Evolutionary conservation across 2,329 filamentous ascomycete species (phyloP), one percentile per base, ranked within the genome.

Genomic region (Zymoseptoria brevis): DNA sequence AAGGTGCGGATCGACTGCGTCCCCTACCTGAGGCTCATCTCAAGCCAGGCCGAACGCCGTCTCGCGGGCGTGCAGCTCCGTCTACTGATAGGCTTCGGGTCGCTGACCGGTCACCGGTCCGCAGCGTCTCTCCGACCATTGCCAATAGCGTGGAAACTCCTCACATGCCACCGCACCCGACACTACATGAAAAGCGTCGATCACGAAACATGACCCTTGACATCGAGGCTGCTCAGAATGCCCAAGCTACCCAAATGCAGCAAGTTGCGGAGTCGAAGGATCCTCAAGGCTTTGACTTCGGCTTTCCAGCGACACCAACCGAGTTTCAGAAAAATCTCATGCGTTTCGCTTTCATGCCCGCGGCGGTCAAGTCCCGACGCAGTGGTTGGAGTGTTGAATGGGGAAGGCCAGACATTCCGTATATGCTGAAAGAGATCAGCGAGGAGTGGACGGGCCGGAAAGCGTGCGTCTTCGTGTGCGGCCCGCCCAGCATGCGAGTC

Each of bases 351-450:
- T 96, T 95, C 72, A 83, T 92, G 61, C 81, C 75, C 16, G 77
- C 76, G 1, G 73, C 76, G 8, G 68, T 76, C 57, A 74, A 75
- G 70, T 62, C 72, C 19, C 78, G 78, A 65, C 78, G 79, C 56
- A 87, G 90, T 65, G 89, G 91, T 57, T 96, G 93, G 90, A 88
- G 84, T 64, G 90, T 94, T 13, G 92, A 96, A 75, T 96, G 96
- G 73, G 91, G 91, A 19, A 84, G 93, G 0, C 93, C 93, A 0
- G 88, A 96, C 66, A 83, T 97, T 41, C 87, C 89, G 1, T 93
- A 87, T 72, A 90, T 96, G 84, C 81, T 97, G 57, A 86, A 84
- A 68, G 86, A 94, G 64, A 87, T 91, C 82, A 88, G 89, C 4
- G 86, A 83, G 21, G 87, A 86, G n/a, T 86, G 86, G 56, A 87